Conservation (phyloP, 495 filamentous ascomycete genomes). For the Daldinia vernicosa region DNA sequence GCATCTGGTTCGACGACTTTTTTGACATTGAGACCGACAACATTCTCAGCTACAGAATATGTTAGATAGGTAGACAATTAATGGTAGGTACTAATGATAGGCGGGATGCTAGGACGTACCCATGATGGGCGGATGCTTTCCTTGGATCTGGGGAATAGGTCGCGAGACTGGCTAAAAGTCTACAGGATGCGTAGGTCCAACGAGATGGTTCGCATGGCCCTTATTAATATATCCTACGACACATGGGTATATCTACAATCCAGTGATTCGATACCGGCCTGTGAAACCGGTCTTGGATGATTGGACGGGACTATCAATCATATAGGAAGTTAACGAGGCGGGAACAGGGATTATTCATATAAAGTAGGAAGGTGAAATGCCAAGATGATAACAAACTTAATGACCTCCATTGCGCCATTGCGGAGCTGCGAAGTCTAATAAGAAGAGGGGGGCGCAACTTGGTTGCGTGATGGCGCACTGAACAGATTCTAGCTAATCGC, state of each 20-base stretch:
- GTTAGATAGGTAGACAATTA: neutral
- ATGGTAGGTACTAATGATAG: neutral
- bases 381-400: conserved; percentile 16
- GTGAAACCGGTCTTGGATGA: neutral
- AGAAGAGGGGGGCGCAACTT: neutral
- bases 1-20: conserved; percentile 36
- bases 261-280: neutral
- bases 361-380: conserved; percentile 5
- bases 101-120: conserved; percentile 5
- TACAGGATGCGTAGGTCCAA: neutral
- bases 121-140: conserved; percentile 19
- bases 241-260: neutral
- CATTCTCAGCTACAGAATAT: conserved; percentile 29
- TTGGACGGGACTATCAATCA: neutral
- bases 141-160: neutral
- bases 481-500: neutral
- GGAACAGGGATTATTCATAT: neutral
- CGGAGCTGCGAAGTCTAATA: neutral
- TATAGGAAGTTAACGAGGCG: neutral
- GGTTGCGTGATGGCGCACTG: conserved; percentile 1
- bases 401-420: conserved; percentile 15
- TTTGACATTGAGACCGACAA: conserved; percentile 31
- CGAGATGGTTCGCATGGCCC: neutral
- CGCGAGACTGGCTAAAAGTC: neutral
- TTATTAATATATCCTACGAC: neutral